Base-by-base conservation (phyloP, 176 grass and related monocot genomes). In the Musa itinerans region DNA sequence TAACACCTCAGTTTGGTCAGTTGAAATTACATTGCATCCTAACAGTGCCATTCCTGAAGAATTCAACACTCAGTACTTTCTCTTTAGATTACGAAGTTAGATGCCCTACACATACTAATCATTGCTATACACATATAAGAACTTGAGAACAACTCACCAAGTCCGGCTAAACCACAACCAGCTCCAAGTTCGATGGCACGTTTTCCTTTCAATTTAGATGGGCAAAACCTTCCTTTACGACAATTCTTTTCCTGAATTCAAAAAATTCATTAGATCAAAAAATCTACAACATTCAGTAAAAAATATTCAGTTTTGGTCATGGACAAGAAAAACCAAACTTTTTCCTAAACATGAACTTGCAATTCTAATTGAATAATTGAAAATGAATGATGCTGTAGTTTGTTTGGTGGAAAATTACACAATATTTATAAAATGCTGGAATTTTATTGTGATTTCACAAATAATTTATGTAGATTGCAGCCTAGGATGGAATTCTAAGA, bases 81-180 rank as follows among this genome's bases (percentile, higher is more conserved):
- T 68, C 19, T 27, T 50, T 71, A 63, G 65, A 63, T 54, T 43
- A 43, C 54, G 55, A 59, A 65, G 27, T 49, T 11, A 74, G 55
- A 81, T 74, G 49, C 25, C 25, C 15, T 19, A 70, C 10, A 51
- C 16, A 64, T 61, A 62, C 15, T 49, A 13, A 53, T 48, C 20
- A n/a, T 20, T 73, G 3, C 25, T 57, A 52, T 17, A 19, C 50
- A 65, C 19, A 17, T 53, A 27, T 49, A 76, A 4, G 61, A 59
- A 19, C 43, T 22, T 68, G 26, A 10, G 64, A 57, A 24, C 16
- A 78, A 19, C 75, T 69, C 85, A 97, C 93, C 93, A 22, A 97
- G 80, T 68, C 93, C 93, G 64, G 93, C 90, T 74, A 97, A 72
- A 82, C 93, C 93, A 79, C 93, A 97, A 48, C 93, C 93, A 81